A percentile compares a stretch with the other conserved stretches of the same genome.
Conservation (phyloP, 2,329 filamentous ascomycete species). For the Trichoderma citrinoviride region DNA sequence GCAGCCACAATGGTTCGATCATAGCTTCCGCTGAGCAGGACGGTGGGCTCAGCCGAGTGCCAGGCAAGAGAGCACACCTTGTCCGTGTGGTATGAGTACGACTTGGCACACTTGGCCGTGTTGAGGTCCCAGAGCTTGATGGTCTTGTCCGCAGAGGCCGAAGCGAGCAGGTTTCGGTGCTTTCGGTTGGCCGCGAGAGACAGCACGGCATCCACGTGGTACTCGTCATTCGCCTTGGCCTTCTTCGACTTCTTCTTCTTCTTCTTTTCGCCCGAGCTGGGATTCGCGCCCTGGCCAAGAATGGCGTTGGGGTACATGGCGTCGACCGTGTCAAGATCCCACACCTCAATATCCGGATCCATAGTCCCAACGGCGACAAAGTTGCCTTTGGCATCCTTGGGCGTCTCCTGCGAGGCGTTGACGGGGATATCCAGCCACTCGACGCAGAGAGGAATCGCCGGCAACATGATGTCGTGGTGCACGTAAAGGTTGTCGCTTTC, state of each 20-base stretch:
- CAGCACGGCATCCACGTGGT: conserved; percentile 91
- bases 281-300: conserved; percentile 68
- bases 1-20: conserved; percentile 91
- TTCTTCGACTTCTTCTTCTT: conserved; percentile 92
- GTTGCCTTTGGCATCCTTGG: conserved; percentile 71
- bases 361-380: conserved; percentile 95
- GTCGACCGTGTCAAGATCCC: conserved; percentile 94
- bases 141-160: conserved; percentile 92
- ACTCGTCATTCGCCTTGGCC: conserved; percentile 79
- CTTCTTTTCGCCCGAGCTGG: conserved; percentile 54
- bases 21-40: conserved; percentile 89
- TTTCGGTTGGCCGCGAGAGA: conserved; percentile 88
- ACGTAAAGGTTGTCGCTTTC: conserved; percentile 95
- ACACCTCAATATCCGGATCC: conserved; percentile 97
- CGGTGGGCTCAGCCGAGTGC: conserved; percentile 83
- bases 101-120: conserved; percentile 89
- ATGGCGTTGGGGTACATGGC: conserved; percentile 98
- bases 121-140: conserved; percentile 97
- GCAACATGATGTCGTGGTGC: conserved; percentile 99
- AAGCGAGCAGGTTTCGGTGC: conserved; percentile 91
- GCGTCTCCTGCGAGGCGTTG: conserved; percentile 60
- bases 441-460: conserved; percentile 89
- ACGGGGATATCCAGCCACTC: conserved; percentile 97
- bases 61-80: conserved; percentile 96
- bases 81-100: conserved; percentile 92